Evolutionary conservation across 805 yeast genomes (phyloP), one percentile per base, ranked within the genome.

Genomic region (Teunomyces barrocoloradensis): DNA sequence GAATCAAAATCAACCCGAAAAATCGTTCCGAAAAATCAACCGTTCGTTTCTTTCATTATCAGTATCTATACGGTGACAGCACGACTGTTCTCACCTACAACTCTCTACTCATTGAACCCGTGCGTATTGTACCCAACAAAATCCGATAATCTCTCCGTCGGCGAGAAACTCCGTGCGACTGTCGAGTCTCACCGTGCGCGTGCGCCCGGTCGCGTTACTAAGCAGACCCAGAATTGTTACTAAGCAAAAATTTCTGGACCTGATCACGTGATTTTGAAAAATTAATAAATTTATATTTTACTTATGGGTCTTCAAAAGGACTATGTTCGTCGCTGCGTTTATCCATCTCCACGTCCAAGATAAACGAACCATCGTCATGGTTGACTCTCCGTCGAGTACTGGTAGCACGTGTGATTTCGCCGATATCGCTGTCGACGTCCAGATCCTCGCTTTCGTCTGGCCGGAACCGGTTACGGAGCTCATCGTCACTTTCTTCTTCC

Each of bases 371-470:
- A 18, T 49, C 40, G 37, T 37, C 46, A 20, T 43, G 6, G 11
- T 34, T 17, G 18, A 20, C n/a, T 25, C 15, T 23, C 37, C 37
- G 36, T 20, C 43, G 43, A 6, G 66, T 56, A 46, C 72, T 65
- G 3, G 74, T 71, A 33, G 77, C 76, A 2, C 77, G 61, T 36
- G 63, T 61, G 42, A 73, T 73, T 50, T 73, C 75, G 17, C 75
- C 77, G 30, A 73, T 69, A 53, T 73, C 78, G n/a, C 73, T 67
- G 57, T 73, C 78, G 32, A 72, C 75, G 50, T 73, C 78, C 12
- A 70, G 63, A 44, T 61, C 65, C 12, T 46, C 48, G 20, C 45
- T 29, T 12, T 49, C 53, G 9, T 43, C 44, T 5, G 18, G 13
- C 11, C 13, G 15, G 10, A 15, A 30, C 6, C 34, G n/a, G 6